Evolutionary conservation across 2,329 filamentous ascomycete genomes (phyloP).

Genomic region (Aschersonia sp.): DNA sequence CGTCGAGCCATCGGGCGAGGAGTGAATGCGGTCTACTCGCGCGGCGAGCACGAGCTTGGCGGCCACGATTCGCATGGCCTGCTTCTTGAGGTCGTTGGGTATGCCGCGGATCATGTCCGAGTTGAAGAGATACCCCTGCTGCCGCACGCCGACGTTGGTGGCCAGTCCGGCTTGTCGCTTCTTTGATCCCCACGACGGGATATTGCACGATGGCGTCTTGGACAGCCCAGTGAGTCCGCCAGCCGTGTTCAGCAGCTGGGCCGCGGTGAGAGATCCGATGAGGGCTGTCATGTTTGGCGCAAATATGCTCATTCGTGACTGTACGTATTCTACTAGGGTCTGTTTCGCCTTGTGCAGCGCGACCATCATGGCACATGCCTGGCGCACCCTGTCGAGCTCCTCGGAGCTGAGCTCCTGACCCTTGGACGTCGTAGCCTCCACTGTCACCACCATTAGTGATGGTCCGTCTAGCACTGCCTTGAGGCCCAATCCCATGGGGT

Average conservation of each 20-base stretch:
- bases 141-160: slow-evolving; percentile 79
- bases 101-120: slow-evolving; percentile 80
- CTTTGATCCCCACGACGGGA: slow-evolving; percentile 81
- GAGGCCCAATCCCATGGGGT: slow-evolving; percentile 61
- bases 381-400: slow-evolving; percentile 59
- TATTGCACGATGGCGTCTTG: slow-evolving; percentile 86
- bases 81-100: slow-evolving; percentile 73
- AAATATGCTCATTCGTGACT: slow-evolving; percentile 93
- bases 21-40: slow-evolving; percentile 75
- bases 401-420: slow-evolving; percentile 62
- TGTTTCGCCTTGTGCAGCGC: slow-evolving; percentile 76
- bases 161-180: slow-evolving; percentile 75
- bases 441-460: slow-evolving; percentile 86
- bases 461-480: slow-evolving; percentile 76
- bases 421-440: slow-evolving; percentile 83
- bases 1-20: slow-evolving; percentile 64
- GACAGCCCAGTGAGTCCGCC: slow-evolving; percentile 80
- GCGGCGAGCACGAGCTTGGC: slow-evolving; percentile 91
- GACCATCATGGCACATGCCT: slow-evolving; percentile 80
- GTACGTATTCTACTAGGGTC: slow-evolving; percentile 81
- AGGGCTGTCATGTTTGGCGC: slow-evolving; percentile 86
- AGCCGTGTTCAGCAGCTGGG: slow-evolving; percentile 89
- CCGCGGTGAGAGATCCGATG: slow-evolving; percentile 83
- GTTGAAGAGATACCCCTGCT: slow-evolving; percentile 88
- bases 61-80: slow-evolving; percentile 89